A percentile compares a stretch with the other conserved stretches of the same genome.
These are phyloP conservation scores for Cystobasidium tubakii DNA, from an alignment of 768 basidiomycete genomes.

Conservation along the genomic window DNA sequence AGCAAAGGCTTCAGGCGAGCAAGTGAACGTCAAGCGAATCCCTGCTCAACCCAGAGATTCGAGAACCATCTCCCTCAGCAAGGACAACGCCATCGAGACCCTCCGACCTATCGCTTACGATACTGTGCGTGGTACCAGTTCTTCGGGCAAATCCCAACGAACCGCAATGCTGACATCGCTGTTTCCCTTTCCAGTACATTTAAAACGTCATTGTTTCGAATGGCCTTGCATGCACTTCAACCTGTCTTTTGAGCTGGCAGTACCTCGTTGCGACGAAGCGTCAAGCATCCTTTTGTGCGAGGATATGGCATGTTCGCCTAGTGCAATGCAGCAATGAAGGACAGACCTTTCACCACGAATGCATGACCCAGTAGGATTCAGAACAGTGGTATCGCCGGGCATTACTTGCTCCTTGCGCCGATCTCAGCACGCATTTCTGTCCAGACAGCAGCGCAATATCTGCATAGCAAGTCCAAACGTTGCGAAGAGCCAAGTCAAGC, in stretches of 20 bases:
- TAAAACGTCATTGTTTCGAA: constrained; percentile 1
- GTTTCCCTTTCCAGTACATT: constrained; percentile 15
- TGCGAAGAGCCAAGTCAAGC: no score
- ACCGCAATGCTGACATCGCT: background rate
- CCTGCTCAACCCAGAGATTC: constrained; percentile 76
- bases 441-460: no score
- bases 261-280: no score
- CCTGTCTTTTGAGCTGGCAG: background rate
- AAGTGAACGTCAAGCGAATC: constrained; percentile 75
- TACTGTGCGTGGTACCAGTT: constrained; percentile 11
- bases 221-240: background rate
- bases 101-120: constrained; percentile 85
- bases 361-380: no score
- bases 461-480: no score
- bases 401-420: no score
- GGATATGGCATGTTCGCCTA: no score
- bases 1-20: constrained; percentile 86
- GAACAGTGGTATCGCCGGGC: no score
- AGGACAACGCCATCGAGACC: constrained; percentile 79
- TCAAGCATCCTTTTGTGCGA: no score
- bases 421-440: no score
- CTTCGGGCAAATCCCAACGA: background rate
- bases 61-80: constrained; percentile 62
- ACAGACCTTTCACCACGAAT: no score
- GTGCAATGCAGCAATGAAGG: no score